Evolutionary conservation across 2,329 filamentous ascomycete species (phyloP).

Genomic region (Talaromyces funiculosus): DNA sequence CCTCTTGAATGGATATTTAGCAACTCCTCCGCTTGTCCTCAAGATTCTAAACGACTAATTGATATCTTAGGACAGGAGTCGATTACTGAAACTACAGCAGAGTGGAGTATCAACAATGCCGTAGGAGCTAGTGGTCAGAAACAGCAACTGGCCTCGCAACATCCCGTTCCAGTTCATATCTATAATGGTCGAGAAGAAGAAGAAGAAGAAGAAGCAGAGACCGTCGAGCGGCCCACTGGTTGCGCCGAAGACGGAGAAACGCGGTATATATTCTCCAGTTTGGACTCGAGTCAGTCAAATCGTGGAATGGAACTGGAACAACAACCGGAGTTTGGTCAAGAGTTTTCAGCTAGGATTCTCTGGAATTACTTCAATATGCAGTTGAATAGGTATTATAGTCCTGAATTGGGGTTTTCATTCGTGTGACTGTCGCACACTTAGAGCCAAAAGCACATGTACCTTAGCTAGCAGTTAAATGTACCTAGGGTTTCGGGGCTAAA

Average conservation of each 20-base stretch:
- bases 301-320: background rate
- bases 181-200: background rate
- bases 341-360: background rate
- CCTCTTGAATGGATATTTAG: background rate
- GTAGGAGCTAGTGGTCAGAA: background rate
- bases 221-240: background rate
- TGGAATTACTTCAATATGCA: background rate
- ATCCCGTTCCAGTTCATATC: background rate
- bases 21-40: background rate
- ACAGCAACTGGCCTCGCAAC: background rate
- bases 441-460: background rate
- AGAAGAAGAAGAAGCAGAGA: background rate
- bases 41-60: background rate
- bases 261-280: background rate
- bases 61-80: background rate
- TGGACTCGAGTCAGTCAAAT: background rate
- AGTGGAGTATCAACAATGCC: background rate
- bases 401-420: background rate
- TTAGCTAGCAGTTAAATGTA: too few relatives aligned
- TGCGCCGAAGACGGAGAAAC: background rate
- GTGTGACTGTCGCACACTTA: background rate
- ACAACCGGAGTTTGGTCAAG: background rate
- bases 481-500: too few relatives aligned
- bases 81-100: background rate
- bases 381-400: background rate